Conservation (phyloP, 2,329 filamentous ascomycete genomes). For the Whalleya microplaca region DNA sequence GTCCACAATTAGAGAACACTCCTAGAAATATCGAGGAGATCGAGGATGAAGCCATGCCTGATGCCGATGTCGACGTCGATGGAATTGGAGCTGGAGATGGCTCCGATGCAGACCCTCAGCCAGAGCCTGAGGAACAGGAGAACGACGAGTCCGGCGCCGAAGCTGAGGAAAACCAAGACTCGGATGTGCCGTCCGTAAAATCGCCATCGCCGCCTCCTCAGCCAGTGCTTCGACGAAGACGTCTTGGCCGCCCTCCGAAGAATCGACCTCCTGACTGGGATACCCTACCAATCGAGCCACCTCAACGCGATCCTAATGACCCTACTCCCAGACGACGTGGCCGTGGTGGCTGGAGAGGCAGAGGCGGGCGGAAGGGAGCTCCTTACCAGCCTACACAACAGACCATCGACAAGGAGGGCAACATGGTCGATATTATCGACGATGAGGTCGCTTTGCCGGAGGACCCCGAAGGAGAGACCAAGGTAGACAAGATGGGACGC, state of each 20-base stretch:
- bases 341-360: conserved; percentile 71
- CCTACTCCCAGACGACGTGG: conserved; percentile 67
- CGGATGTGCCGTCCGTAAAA: conserved; percentile 48
- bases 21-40: conserved; percentile 53
- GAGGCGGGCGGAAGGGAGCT: conserved; percentile 69
- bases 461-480: conserved; percentile 85
- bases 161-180: conserved; percentile 38
- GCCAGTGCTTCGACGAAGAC: conserved; percentile 71
- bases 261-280: conserved; percentile 83
- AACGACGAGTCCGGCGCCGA: conserved; percentile 42
- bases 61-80: conserved; percentile 44
- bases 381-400: conserved; percentile 79
- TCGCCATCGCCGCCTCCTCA: conserved; percentile 61
- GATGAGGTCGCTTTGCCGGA: conserved; percentile 91
- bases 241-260: conserved; percentile 85
- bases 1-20: conserved; percentile 47
- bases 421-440: conserved; percentile 84
- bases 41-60: conserved; percentile 56
- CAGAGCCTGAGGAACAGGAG: conserved; percentile 44
- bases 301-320: conserved; percentile 55
- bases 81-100: conserved; percentile 41
- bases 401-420: conserved; percentile 91
- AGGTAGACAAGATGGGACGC: conserved; percentile 88
- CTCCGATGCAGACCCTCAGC: conserved; percentile 33
- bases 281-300: conserved; percentile 56